These are phyloP conservation scores for Fennellomyces sp. DNA, from an alignment of 371 early-diverging fungal species.

Conservation along the genomic window DNA sequence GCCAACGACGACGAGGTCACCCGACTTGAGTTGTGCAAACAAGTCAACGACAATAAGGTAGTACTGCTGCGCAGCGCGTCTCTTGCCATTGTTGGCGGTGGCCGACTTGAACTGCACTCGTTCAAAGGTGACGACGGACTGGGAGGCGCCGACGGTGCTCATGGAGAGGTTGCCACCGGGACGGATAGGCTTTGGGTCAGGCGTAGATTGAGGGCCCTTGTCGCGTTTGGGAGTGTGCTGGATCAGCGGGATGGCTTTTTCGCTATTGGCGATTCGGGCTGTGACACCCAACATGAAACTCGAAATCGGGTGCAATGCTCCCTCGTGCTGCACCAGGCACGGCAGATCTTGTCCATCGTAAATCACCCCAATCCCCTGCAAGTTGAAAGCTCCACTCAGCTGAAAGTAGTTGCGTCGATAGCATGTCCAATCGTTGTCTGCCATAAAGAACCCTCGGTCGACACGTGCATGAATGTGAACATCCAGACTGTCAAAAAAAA, in stretches of 20 bases:
- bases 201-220: conserved; percentile 83
- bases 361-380: conserved; percentile 48
- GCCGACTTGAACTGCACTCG: conserved; percentile 93
- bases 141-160: conserved; percentile 43
- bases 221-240: conserved; percentile 93
- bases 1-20: conserved; percentile 62
- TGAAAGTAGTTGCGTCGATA: conserved; percentile 94
- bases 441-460: conserved; percentile 82
- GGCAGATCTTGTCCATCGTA: conserved; percentile 55
- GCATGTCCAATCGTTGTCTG: conserved; percentile 87
- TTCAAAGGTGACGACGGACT: conserved; percentile 76
- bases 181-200: conserved; percentile 61
- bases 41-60: conserved; percentile 72
- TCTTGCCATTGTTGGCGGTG: conserved; percentile 90
- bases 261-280: conserved; percentile 60
- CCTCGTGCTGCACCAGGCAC: conserved; percentile 54
- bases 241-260: conserved; percentile 74
- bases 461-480: conserved; percentile 64
- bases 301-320: conserved; percentile 25
- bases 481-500: conserved; percentile 22
- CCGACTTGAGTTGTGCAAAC: conserved; percentile 57
- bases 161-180: conserved; percentile 57
- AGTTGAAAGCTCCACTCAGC: conserved; percentile 71
- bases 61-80: conserved; percentile 88
- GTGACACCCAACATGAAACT: conserved; percentile 71